Conservation (phyloP, 2,329 filamentous ascomycete genomes). For the Mycogone perniciosa region DNA sequence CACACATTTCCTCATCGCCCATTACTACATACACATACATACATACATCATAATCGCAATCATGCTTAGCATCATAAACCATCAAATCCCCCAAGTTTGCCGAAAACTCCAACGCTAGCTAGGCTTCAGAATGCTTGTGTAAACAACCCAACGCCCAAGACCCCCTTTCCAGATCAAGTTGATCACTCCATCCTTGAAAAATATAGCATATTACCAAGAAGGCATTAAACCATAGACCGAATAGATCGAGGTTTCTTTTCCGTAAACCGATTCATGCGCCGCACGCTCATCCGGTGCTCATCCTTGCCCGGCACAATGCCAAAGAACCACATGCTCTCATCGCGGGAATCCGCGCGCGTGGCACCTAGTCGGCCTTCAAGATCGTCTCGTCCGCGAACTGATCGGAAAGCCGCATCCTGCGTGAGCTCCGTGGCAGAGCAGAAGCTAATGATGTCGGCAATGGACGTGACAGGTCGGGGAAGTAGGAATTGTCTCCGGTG, state of each 20-base stretch:
- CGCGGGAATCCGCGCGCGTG: constrained; percentile 34
- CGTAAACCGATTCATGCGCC: constrained; percentile 40
- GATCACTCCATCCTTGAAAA: neutral
- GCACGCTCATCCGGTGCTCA: constrained; percentile 38
- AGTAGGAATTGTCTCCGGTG: constrained; percentile 56
- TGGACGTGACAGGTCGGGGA: constrained; percentile 64
- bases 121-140: neutral
- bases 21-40: neutral
- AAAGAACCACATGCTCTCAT: constrained; percentile 48
- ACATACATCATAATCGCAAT: neutral
- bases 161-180: too few species aligned
- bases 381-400: constrained; percentile 59
- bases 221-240: constrained; percentile 22
- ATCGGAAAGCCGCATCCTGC: constrained; percentile 65
- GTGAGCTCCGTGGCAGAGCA: constrained; percentile 66
- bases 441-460: constrained; percentile 74
- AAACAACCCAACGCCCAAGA: too few species aligned
- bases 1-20: neutral
- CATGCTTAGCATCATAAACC: neutral
- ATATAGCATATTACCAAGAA: neutral
- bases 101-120: neutral
- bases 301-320: constrained; percentile 35
- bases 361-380: constrained; percentile 63
- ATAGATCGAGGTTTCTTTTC: constrained; percentile 29
- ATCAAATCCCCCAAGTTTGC: neutral